phyloP scores from a whole-genome alignment of 192 early-diverging fungal species.

The Rhizoclosmatium sp. region DNA sequence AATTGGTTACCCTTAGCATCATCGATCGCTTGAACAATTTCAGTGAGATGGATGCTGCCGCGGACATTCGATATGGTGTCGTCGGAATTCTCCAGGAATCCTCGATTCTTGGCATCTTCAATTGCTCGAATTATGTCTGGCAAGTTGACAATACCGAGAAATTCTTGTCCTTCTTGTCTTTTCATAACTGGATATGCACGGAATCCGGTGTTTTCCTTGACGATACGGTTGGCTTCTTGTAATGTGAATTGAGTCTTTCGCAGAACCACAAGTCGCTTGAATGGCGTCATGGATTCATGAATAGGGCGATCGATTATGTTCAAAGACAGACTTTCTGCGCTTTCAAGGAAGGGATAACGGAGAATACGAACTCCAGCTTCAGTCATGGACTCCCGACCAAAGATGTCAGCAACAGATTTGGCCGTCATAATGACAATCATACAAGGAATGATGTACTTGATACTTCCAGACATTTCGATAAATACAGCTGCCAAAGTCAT shows the following conservation, averaged over 20 bases:
- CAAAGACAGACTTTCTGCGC: conserved; percentile 44
- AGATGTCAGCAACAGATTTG: conserved; percentile 57
- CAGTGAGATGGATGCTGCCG: too few relatives aligned
- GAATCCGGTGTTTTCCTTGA: conserved; percentile 5
- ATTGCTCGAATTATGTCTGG: conserved; percentile 7
- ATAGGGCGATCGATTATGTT: conserved; percentile 71
- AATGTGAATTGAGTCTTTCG: conserved; percentile 44
- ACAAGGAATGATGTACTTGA: conserved; percentile 90
- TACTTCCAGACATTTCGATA: conserved; percentile 97
- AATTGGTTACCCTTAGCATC: too few relatives aligned
- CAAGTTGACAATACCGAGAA: conserved; percentile 9
- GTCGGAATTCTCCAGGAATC: neutral
- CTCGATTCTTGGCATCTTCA: conserved; percentile 15
- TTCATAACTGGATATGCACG: conserved; percentile 29
- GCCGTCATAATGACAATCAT: conserved; percentile 73
- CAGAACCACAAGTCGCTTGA: conserved; percentile 50
- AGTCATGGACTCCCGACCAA: conserved; percentile 49
- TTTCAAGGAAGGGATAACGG: conserved; percentile 60
- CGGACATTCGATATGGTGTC: too few relatives aligned
- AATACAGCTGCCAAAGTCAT: conserved; percentile 83
- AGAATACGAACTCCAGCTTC: conserved; percentile 45
- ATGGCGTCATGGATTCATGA: conserved; percentile 66
- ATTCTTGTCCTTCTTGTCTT: neutral
- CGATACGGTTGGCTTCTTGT: conserved; percentile 11
- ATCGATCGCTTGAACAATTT: too few relatives aligned